These are phyloP conservation scores for Aureobasidium vineae DNA, from an alignment of 2,329 filamentous ascomycete genomes.

Conservation along the genomic window DNA sequence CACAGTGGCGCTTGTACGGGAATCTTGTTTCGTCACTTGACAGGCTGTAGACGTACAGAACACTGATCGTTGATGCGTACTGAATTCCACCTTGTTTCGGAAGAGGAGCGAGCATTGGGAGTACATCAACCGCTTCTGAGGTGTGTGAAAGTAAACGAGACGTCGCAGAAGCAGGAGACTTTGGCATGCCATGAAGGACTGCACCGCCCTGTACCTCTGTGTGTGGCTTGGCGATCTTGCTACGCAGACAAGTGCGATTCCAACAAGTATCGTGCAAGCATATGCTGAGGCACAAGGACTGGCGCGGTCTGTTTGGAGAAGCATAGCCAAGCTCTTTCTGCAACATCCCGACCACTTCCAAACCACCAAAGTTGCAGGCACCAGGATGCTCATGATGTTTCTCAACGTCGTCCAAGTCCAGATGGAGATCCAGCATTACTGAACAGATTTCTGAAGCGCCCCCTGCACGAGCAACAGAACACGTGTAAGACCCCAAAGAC, in stretches of 20 bases:
- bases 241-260: conserved; percentile 53
- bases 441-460: conserved; percentile 28
- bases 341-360: conserved; percentile 27
- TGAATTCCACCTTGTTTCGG: neutral
- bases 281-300: conserved; percentile 36
- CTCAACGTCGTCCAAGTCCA: conserved; percentile 31
- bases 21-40: conserved; percentile 42
- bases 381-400: conserved; percentile 37
- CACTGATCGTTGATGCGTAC: conserved; percentile 16
- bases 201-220: conserved; percentile 40
- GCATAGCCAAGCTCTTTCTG: conserved; percentile 41
- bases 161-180: conserved; percentile 24
- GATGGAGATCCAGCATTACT: conserved; percentile 41
- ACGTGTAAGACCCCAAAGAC: conserved; percentile 53
- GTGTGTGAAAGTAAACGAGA: neutral
- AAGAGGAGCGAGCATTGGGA: conserved; percentile 4
- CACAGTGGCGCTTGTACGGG: conserved; percentile 51
- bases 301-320: conserved; percentile 49
- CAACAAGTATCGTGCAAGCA: conserved; percentile 54
- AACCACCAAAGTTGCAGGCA: conserved; percentile 32
- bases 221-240: conserved; percentile 54
- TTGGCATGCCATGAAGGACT: conserved; percentile 21
- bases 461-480: conserved; percentile 28
- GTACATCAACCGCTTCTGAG: conserved; percentile 22
- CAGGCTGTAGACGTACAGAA: conserved; percentile 1